Percentiles rank a stretch among this genome's conserved stretches.
phyloP scores from a whole-genome alignment of 164 flowering plant species.

The Piper longum region DNA sequence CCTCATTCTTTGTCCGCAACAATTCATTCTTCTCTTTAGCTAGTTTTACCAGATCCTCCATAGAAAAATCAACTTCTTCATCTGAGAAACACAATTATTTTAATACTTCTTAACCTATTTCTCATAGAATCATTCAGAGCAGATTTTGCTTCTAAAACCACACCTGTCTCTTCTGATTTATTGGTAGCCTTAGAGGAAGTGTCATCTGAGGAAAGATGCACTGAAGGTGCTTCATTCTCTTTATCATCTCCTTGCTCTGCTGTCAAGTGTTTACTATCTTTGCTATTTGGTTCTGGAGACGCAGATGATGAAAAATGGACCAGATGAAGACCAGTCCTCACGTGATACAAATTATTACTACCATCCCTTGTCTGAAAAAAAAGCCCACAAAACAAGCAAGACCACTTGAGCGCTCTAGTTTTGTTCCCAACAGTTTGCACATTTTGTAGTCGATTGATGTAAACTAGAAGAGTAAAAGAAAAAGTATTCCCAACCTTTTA shows the following conservation, averaged over 20 bases:
- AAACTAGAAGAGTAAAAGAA: too few species aligned
- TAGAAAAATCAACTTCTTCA: slow-evolving; percentile 44
- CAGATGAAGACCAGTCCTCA: slow-evolving; percentile 17
- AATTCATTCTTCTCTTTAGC: slow-evolving; percentile 62
- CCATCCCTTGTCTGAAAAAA: slow-evolving; percentile 15
- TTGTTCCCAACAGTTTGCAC: too few species aligned
- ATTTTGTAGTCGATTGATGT: too few species aligned
- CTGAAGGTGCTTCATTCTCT: slow-evolving; percentile 1
- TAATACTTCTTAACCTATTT: slow-evolving; percentile 25
- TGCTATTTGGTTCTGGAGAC: slow-evolving; percentile 45
- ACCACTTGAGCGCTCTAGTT: not conserved
- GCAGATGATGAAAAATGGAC: slow-evolving; percentile 59
- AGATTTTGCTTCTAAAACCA: slow-evolving; percentile 15
- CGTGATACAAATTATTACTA: slow-evolving; percentile 10
- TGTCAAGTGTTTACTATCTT: slow-evolving; percentile 21
- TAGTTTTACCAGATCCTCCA: slow-evolving; percentile 65
- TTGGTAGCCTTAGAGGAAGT: slow-evolving; percentile 11
- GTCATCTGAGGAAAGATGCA: slow-evolving; percentile 1
- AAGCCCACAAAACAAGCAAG: slow-evolving; percentile 1
- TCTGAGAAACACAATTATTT: slow-evolving; percentile 52
- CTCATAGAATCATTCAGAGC: slow-evolving; percentile 13
- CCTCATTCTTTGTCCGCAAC: slow-evolving; percentile 42
- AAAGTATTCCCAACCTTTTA: too few species aligned
- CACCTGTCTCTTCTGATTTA: slow-evolving; percentile 31
- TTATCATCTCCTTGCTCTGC: slow-evolving; percentile 13